These are phyloP conservation scores for Dacryopinax primogenitus DNA, from an alignment of 768 basidiomycete genomes.

Conservation along the genomic window DNA sequence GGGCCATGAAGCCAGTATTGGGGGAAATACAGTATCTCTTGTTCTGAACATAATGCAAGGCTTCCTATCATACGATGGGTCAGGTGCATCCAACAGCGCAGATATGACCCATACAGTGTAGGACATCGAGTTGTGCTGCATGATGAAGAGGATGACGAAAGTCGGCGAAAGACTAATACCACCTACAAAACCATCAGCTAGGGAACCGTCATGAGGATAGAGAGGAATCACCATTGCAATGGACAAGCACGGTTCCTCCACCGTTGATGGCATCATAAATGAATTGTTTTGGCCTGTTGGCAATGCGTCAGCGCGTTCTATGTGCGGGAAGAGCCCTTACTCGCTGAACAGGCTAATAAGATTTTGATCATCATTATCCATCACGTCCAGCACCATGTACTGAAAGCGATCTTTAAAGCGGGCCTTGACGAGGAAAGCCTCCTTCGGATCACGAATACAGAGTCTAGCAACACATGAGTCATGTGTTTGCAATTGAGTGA, in stretches of 20 bases:
- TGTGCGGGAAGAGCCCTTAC: constrained; percentile 33
- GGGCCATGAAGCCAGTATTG: constrained; percentile 80
- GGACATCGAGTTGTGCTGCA: constrained; percentile 66
- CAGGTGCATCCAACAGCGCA: background rate
- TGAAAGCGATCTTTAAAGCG: constrained; percentile 66
- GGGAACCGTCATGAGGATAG: background rate
- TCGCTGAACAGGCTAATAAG: constrained; percentile 79
- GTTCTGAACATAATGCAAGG: constrained; percentile 77
- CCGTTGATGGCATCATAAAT: constrained; percentile 54
- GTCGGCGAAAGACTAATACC: constrained; percentile 80
- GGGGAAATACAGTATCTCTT: constrained; percentile 88
- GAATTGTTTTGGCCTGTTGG: constrained; percentile 56
- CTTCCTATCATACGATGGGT: constrained; percentile 49
- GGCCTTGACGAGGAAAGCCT: constrained; percentile 78
- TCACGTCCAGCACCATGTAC: constrained; percentile 73
- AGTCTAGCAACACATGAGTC: constrained; percentile 36
- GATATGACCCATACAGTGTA: constrained; percentile 22
- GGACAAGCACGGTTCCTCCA: constrained; percentile 70
- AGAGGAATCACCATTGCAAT: constrained; percentile 60
- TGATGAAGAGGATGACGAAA: constrained; percentile 87
- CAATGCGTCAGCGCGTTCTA: background rate
- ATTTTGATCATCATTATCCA: constrained; percentile 91
- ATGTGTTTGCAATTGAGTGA: background rate
- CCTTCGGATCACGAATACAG: constrained; percentile 79
- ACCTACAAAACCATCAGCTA: constrained; percentile 32